Evolutionary conservation across 495 filamentous ascomycete species (phyloP).

Genomic region (Apodospora peruviana): DNA sequence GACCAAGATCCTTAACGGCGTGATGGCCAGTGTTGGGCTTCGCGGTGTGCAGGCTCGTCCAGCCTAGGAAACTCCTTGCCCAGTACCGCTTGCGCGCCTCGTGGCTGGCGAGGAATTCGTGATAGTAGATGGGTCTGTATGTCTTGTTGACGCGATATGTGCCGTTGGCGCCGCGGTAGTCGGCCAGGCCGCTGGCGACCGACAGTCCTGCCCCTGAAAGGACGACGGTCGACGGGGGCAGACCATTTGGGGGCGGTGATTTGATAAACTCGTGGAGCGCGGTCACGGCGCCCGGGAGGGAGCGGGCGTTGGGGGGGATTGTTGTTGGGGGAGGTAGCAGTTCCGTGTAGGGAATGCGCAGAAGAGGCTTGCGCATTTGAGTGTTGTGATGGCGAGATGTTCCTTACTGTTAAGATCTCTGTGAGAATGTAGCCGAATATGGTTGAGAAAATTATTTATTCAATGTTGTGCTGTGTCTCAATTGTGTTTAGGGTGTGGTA

Average conservation of each 20-base stretch:
- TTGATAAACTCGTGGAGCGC: conserved; percentile 71
- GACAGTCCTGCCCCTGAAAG: conserved; percentile 91
- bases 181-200: conserved; percentile 85
- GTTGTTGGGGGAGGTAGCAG: conserved; percentile 74
- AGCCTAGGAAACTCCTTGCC: conserved; percentile 91
- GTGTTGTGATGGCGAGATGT: not conserved
- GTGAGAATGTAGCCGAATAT: not conserved
- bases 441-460: no score
- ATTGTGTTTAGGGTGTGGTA: no score
- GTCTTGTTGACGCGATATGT: conserved; percentile 87
- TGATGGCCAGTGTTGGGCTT: conserved; percentile 75
- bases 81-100: conserved; percentile 92
- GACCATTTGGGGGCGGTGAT: conserved; percentile 43
- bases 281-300: conserved; percentile 65
- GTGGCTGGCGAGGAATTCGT: conserved; percentile 78
- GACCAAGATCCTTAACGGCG: conserved; percentile 64
- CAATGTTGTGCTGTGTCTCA: no score
- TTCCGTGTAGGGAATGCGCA: conserved; percentile 88
- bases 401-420: no score
- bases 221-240: conserved; percentile 54
- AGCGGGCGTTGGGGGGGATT: conserved; percentile 62
- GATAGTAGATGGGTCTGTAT: conserved; percentile 88
- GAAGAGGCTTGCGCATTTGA: conserved; percentile 29
- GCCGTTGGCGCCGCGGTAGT: conserved; percentile 85
- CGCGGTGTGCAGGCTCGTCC: conserved; percentile 71